Conservation (phyloP, 148 eudicot species). For the Cornus suecica region DNA sequence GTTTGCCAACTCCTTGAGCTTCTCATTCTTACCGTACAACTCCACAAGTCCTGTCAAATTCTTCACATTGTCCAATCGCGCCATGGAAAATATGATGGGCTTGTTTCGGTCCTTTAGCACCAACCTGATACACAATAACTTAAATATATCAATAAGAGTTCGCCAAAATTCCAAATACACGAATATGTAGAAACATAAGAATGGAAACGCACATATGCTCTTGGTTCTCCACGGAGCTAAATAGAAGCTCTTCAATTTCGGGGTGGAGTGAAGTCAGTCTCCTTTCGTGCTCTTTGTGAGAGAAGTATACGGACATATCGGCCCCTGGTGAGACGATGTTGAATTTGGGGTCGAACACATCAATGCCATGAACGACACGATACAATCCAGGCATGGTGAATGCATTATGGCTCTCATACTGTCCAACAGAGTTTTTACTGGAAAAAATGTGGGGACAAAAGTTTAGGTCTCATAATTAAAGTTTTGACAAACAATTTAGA, state of each 20-base stretch:
- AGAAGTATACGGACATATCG: conserved; percentile 77
- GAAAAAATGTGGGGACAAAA: not conserved
- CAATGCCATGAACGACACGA: conserved; percentile 95
- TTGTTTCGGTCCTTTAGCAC: conserved; percentile 77
- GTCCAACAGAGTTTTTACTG: conserved; percentile 98
- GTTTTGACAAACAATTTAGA: not conserved
- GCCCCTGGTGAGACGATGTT: conserved; percentile 98
- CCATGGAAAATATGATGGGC: conserved; percentile 97
- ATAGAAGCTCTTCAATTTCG: conserved; percentile 87
- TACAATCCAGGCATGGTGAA: conserved; percentile 94
- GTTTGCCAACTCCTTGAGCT: conserved; percentile 74
- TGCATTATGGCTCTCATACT: conserved; percentile 84
- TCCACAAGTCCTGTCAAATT: conserved; percentile 94
- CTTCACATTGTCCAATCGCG: conserved; percentile 87
- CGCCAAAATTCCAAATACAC: too few species aligned
- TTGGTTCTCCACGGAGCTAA: conserved; percentile 64
- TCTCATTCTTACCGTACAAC: conserved; percentile 74
- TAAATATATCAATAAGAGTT: too few species aligned
- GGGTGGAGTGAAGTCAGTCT: conserved; percentile 81
- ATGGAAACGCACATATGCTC: conserved; percentile 65
- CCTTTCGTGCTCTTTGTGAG: conserved; percentile 68
- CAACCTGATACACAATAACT: conserved; percentile 34
- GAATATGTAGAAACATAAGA: not conserved
- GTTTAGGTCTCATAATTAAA: not conserved
- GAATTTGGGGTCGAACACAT: conserved; percentile 96